Percentiles rank a stretch among this genome's conserved stretches.
Evolutionary conservation across 2,329 filamentous ascomycete genomes (phyloP).

Genomic region (Sphaceloma murrayae): DNA sequence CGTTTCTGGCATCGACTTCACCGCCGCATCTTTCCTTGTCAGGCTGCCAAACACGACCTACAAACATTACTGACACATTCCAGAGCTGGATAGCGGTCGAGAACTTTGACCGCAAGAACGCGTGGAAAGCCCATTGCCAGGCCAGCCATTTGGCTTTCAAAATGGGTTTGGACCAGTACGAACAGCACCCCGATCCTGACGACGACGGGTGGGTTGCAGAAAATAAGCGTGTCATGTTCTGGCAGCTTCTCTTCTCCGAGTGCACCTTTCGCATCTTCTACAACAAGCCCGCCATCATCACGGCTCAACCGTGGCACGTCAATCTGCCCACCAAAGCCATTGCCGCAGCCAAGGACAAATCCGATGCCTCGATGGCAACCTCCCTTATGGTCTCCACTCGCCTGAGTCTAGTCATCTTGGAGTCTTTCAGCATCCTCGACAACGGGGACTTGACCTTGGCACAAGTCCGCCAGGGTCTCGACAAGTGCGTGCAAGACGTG

Average conservation of each 20-base stretch:
- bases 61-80: neutral
- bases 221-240: conserved; percentile 7
- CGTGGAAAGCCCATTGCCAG: conserved; percentile 12
- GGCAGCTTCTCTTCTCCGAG: conserved; percentile 9
- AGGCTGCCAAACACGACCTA: neutral
- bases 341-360: neutral
- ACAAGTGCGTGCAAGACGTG: conserved; percentile 1
- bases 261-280: conserved; percentile 11
- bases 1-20: conserved; percentile 3
- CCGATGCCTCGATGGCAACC: conserved; percentile 3
- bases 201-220: conserved; percentile 2
- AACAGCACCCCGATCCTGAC: neutral
- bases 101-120: neutral
- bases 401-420: conserved; percentile 1
- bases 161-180: conserved; percentile 4
- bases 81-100: conserved; percentile 9
- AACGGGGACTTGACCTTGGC: neutral
- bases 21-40: conserved; percentile 1
- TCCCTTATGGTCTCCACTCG: neutral
- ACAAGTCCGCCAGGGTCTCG: neutral
- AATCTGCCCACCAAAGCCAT: conserved; percentile 5
- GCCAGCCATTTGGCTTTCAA: conserved; percentile 3
- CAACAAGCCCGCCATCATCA: conserved; percentile 7
- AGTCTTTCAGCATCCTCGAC: conserved; percentile 1
- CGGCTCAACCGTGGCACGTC: conserved; percentile 10